Evolutionary conservation across 139 green algal genomes (phyloP), one percentile per base, ranked within the genome.

Genomic region (Mesotaenium endlicherianum): DNA sequence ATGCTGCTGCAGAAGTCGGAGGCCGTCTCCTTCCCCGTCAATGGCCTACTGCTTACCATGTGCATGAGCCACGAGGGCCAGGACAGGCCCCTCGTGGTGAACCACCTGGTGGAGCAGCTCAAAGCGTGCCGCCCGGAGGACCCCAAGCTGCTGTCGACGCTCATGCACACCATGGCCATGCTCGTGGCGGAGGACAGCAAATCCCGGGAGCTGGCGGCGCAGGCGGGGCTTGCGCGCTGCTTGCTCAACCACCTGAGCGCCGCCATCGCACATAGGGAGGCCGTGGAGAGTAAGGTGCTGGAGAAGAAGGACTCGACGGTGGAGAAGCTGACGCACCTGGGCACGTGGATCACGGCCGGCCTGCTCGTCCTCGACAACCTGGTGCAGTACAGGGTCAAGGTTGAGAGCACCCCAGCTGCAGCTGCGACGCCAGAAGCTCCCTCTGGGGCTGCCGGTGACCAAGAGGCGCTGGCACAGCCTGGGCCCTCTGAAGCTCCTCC

Each of bases 321-420:
- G n/a, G n/a, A n/a, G n/a, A n/a, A n/a, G n/a, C 69, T 77, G 45
- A 38, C 30, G 40, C 43, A 86, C 16, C 85, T 97, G 47, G 94
- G 94, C 0, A 89, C 91, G 68, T 97, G 94, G 94, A 88, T 94
- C 34, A 92, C 95, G 60, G 91, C 91, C 0, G 43, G 94, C 75
- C 84, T 98, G 75, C 81, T 98, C 57, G 55, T 93, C 38, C 81
- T 97, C n/a, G 91, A 95, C 70, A 75, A 88, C 1, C 60, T 95
- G 40, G 75, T 83, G 2, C 88, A 78, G 3, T 82, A 53, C 91
- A n/a, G n/a, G n/a, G n/a, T n/a, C n/a, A n/a, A n/a, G n/a, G n/a
- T n/a, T n/a, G n/a, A n/a, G n/a, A n/a, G n/a, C n/a, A n/a, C n/a
- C n/a, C n/a, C n/a, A 38, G n/a, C 30, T n/a, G 59, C n/a, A 70